Evolutionary conservation across 202 grass and related monocot genomes (phyloP).

Genomic region (Carex arenaria): DNA sequence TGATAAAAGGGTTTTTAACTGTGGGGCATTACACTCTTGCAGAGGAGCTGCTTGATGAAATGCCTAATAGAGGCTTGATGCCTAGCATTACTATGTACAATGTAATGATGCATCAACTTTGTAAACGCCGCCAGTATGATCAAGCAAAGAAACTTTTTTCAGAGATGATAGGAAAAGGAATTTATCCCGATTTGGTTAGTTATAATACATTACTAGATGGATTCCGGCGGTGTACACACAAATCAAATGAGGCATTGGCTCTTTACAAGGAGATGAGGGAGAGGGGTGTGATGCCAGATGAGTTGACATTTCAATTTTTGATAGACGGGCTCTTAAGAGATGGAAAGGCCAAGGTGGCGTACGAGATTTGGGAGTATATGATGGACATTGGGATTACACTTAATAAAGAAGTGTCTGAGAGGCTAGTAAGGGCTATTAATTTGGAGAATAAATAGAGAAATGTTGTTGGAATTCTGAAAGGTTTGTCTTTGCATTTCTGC

Average conservation of each 20-base stretch:
- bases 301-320: conserved; percentile 73
- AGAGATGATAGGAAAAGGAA: conserved; percentile 55
- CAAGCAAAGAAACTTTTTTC: conserved; percentile 52
- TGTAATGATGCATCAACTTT: conserved; percentile 76
- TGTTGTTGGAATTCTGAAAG: background rate
- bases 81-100: conserved; percentile 72
- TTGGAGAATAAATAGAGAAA: conserved; percentile 43
- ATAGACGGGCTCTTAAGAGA: conserved; percentile 67
- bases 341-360: conserved; percentile 52
- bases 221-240: conserved; percentile 41
- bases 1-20: conserved; percentile 75
- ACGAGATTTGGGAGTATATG: conserved; percentile 92
- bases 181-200: conserved; percentile 60
- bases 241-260: conserved; percentile 54
- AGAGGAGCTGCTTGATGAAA: conserved; percentile 79
- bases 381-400: conserved; percentile 86
- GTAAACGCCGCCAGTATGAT: conserved; percentile 45
- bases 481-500: background rate
- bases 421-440: conserved; percentile 64
- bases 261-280: conserved; percentile 65
- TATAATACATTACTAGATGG: conserved; percentile 76
- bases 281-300: conserved; percentile 57
- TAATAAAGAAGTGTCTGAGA: conserved; percentile 66
- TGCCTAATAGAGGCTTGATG: conserved; percentile 50
- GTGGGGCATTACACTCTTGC: conserved; percentile 51